Percentiles rank a stretch among this genome's conserved stretches.
phyloP scores from a whole-genome alignment of 371 early-diverging fungal genomes.

The Lichtheimia ramosa region DNA sequence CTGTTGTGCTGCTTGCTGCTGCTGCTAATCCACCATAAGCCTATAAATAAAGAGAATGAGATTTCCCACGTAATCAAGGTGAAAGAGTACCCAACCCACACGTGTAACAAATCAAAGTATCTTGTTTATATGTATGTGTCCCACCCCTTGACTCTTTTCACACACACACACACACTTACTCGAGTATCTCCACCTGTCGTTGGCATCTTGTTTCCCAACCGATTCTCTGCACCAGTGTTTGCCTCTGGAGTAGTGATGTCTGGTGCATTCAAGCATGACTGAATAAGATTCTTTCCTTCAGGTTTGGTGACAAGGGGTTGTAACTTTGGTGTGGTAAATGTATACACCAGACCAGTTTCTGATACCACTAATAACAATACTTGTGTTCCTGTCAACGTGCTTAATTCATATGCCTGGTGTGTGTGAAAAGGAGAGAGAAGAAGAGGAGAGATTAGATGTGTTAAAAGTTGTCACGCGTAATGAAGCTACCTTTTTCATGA shows the following conservation, averaged over 20 bases:
- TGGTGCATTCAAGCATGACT: slow-evolving; percentile 90
- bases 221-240: too few relatives aligned
- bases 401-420: slow-evolving; percentile 92
- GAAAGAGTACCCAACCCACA: background rate
- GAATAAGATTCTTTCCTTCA: slow-evolving; percentile 94
- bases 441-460: background rate
- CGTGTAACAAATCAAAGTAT: background rate
- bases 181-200: background rate
- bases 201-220: too few relatives aligned
- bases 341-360: slow-evolving; percentile 98
- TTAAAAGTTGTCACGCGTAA: background rate
- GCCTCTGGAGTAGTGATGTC: slow-evolving; percentile 37
- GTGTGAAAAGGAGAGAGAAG: background rate
- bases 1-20: background rate
- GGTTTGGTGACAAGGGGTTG: slow-evolving; percentile 95
- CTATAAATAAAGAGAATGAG: background rate
- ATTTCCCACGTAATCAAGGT: background rate
- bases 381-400: slow-evolving; percentile 97
- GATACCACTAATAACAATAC: slow-evolving; percentile 96
- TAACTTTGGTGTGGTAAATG: slow-evolving; percentile 97
- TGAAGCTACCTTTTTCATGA: slow-evolving; percentile 92
- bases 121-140: background rate
- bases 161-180: background rate
- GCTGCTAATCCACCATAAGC: slow-evolving; percentile 8
- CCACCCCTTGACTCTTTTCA: background rate